Percentiles rank a stretch among this genome's conserved stretches.
Conservation (phyloP, 306 rosid genomes). For the Rosa chinensis region DNA sequence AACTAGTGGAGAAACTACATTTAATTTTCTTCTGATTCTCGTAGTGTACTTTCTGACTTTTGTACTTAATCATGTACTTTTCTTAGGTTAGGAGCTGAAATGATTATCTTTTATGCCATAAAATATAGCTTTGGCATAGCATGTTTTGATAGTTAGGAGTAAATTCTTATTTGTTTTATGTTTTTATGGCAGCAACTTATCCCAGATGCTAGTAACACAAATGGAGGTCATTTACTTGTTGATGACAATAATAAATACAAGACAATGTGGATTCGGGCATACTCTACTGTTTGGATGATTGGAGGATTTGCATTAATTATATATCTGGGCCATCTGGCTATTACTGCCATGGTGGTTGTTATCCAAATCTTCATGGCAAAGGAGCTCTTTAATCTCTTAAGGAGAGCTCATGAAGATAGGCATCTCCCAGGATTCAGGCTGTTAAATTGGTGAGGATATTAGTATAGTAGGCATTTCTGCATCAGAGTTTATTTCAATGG, state of each 20-base stretch:
- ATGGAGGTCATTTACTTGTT: slow-evolving; percentile 71
- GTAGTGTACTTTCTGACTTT: background rate
- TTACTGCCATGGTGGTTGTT: slow-evolving; percentile 90
- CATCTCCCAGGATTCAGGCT: slow-evolving; percentile 95
- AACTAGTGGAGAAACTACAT: background rate
- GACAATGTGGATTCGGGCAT: slow-evolving; percentile 84
- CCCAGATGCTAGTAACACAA: slow-evolving; percentile 61
- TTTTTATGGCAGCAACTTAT: slow-evolving; percentile 48
- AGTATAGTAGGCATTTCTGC: slow-evolving; percentile 15
- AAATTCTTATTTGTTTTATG: slow-evolving; percentile 9
- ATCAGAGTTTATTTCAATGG: slow-evolving; percentile 23
- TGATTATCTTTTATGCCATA: background rate
- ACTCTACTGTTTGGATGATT: slow-evolving; percentile 94
- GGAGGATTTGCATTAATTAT: slow-evolving; percentile 80
- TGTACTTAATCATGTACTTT: background rate
- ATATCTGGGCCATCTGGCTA: slow-evolving; percentile 90
- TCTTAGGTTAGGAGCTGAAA: background rate
- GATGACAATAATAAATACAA: slow-evolving; percentile 82
- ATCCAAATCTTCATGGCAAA: slow-evolving; percentile 96
- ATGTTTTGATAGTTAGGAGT: background rate
- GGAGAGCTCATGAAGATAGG: slow-evolving; percentile 87
- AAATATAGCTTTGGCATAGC: background rate
- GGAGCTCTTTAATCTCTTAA: slow-evolving; percentile 87
- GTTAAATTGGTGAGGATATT: slow-evolving; percentile 68
- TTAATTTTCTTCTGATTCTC: background rate